phyloP scores from a whole-genome alignment of 495 filamentous ascomycete genomes.

The Talaromyces wortmannii region DNA sequence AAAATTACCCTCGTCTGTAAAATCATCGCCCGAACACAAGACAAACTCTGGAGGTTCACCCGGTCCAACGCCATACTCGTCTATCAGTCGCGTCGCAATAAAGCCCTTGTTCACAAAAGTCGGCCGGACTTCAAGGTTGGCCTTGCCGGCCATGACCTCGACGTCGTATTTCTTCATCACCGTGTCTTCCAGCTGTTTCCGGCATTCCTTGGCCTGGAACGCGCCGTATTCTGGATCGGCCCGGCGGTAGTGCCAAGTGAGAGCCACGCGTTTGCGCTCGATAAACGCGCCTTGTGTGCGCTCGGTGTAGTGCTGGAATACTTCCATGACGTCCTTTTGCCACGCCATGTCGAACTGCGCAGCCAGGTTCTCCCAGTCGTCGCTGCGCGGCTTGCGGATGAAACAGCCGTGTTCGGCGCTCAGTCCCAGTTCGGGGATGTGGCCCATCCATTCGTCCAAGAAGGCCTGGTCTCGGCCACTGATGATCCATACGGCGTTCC shows the following conservation, averaged over 20 bases:
- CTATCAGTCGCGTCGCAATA: slow-evolving; percentile 73
- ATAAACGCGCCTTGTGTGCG: slow-evolving; percentile 84
- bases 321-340: slow-evolving; percentile 71
- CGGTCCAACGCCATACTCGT: slow-evolving; percentile 48
- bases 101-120: slow-evolving; percentile 94
- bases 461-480: slow-evolving; percentile 88
- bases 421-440: slow-evolving; percentile 77
- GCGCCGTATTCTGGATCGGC: slow-evolving; percentile 77
- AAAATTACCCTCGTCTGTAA: slow-evolving; percentile 83
- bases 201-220: slow-evolving; percentile 68
- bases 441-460: slow-evolving; percentile 77
- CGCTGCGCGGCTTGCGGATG: slow-evolving; percentile 64
- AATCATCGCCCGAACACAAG: slow-evolving; percentile 88
- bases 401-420: slow-evolving; percentile 96
- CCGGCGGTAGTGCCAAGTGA: slow-evolving; percentile 95
- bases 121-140: slow-evolving; percentile 94
- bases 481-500: slow-evolving; percentile 95
- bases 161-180: slow-evolving; percentile 76
- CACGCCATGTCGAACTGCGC: slow-evolving; percentile 81
- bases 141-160: slow-evolving; percentile 92
- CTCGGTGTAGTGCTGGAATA: slow-evolving; percentile 81
- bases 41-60: slow-evolving; percentile 64
- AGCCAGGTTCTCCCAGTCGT: slow-evolving; percentile 79
- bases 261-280: slow-evolving; percentile 81
- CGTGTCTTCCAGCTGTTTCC: slow-evolving; percentile 64